Base-by-base conservation (phyloP, 2,329 filamentous ascomycete genomes). In the Fusarium sp. region DNA sequence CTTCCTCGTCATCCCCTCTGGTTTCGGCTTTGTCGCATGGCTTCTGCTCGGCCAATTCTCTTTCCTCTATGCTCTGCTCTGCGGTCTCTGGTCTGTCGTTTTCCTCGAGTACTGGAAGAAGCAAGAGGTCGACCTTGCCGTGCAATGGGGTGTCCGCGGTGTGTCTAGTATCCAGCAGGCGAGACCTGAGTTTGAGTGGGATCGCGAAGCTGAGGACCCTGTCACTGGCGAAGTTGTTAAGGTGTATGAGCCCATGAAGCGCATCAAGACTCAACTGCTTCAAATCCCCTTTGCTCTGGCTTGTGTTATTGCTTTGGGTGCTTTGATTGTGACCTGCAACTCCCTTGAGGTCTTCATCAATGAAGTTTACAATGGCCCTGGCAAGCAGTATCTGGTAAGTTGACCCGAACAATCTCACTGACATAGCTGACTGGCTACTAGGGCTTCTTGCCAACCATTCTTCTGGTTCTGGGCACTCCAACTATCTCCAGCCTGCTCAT, bases 61-160 rank as follows among this genome's bases (percentile, higher is more conserved):
- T 4, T 89, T 91, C 64, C 82, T 95, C 55, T 98, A 97, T 77
- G 93, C 93, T 20, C 81, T 95, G 3, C 86, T 92, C 48, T 95
- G 92, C 79, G 92, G 91, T 38, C 84, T 97, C n/a, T 97, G 95
- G 94, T 92, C 92, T 64, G 91, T 96, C 6, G 85, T 95, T 53
- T 98, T 98, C 79, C 92, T 97, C 63, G 95, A 98, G 80, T 97
- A 93, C 82, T 98, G 95, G 95, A 97, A 97, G 84, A 92, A 95
- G 77, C 94, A 97, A 81, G 94, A 98, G 81, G 86, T 91, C 4
- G 95, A 98, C 78, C 86, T 98, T 13, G 91, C 92, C 14, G 90
- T 97, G 22, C 90, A 94, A 75, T 98, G 95, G 95, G 93, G 93
- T 20, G 95, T 97, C 7, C 91, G 93, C 56, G 93, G 93, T 12